Percentiles rank a stretch among this genome's conserved stretches.
These are phyloP conservation scores for Blastomyces gilchristii DNA, from an alignment of 2,329 filamentous ascomycete genomes.

Conservation along the genomic window DNA sequence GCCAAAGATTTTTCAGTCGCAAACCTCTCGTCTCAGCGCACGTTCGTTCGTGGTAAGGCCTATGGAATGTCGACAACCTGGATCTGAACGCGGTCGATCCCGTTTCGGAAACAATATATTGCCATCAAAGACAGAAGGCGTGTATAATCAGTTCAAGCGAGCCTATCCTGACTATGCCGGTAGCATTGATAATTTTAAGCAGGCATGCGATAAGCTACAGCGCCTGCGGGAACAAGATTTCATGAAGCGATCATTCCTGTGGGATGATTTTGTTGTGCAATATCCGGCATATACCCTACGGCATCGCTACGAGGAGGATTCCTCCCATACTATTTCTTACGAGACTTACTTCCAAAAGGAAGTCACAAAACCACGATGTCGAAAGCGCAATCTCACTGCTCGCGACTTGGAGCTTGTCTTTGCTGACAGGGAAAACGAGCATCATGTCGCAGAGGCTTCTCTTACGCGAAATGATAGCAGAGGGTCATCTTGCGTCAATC, in stretches of 20 bases:
- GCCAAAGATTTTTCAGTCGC: not conserved
- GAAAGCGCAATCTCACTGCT: slow-evolving; percentile 29
- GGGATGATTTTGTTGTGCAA: slow-evolving; percentile 39
- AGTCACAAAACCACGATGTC: slow-evolving; percentile 26
- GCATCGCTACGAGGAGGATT: not conserved
- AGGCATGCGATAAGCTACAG: slow-evolving; percentile 30
- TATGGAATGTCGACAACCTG: not conserved
- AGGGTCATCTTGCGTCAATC: not conserved
- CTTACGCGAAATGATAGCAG: not conserved
- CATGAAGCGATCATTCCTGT: slow-evolving; percentile 30
- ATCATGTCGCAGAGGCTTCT: not conserved
- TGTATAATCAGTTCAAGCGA: slow-evolving; percentile 30
- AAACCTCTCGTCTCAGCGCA: not conserved
- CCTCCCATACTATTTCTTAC: slow-evolving; percentile 20
- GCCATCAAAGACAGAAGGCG: slow-evolving; percentile 8
- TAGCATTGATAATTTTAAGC: slow-evolving; percentile 29
- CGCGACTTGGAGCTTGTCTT: slow-evolving; percentile 24
- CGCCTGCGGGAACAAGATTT: slow-evolving; percentile 22
- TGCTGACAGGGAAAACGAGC: slow-evolving; percentile 16
- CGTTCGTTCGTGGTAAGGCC: not conserved
- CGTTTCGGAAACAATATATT: not conserved
- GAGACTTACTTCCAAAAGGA: slow-evolving; percentile 30
- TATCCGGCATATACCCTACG: slow-evolving; percentile 28
- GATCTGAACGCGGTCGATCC: not conserved
- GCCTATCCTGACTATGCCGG: slow-evolving; percentile 34